phyloP scores from a whole-genome alignment of 441 rosid species.

The Viola pubescens region DNA sequence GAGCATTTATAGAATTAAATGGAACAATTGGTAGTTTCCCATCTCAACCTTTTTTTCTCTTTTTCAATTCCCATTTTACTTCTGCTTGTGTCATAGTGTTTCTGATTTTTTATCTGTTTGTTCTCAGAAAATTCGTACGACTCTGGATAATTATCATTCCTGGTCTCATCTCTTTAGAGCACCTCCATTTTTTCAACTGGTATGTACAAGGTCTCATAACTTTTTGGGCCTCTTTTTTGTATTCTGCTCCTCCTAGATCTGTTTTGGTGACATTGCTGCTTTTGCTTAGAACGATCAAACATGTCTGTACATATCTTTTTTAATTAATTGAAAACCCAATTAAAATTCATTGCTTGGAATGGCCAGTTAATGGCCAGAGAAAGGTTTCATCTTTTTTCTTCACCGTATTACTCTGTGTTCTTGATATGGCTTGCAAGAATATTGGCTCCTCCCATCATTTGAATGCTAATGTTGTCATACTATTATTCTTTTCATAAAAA shows the following conservation, averaged over 20 bases:
- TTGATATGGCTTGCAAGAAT: too few species aligned
- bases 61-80: neutral
- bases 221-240: neutral
- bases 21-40: conserved; percentile 5
- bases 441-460: too few species aligned
- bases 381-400: too few species aligned
- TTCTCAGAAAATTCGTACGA: neutral
- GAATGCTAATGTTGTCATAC: too few species aligned
- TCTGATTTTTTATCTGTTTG: neutral
- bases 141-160: neutral
- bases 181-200: neutral
- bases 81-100: neutral
- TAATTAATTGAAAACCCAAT: too few species aligned
- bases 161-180: neutral
- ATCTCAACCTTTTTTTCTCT: neutral
- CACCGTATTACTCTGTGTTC: too few species aligned
- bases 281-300: neutral
- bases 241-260: neutral
- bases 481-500: too few species aligned
- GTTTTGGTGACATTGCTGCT: neutral
- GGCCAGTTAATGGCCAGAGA: too few species aligned
- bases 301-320: neutral
- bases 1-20: neutral
- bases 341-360: too few species aligned
- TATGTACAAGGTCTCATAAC: neutral